Conservation (phyloP, 1,139 yeast genomes). For the Arxiozyma bovina region DNA sequence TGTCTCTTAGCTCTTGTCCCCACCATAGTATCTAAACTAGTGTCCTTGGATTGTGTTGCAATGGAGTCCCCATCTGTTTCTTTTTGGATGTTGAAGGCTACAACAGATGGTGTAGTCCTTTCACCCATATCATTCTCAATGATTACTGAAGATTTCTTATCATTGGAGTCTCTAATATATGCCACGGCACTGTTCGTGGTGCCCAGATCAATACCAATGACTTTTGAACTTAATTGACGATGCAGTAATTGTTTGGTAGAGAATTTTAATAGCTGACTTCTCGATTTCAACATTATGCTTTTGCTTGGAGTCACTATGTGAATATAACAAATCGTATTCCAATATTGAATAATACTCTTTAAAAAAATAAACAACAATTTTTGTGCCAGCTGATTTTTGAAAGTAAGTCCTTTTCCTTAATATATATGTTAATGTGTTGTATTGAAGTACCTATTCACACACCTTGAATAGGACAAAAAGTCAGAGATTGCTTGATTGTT, state of each 20-base stretch:
- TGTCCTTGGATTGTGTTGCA: slow-evolving; percentile 37
- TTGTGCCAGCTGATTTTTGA: too few species aligned
- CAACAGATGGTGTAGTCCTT: slow-evolving; percentile 66
- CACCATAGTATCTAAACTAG: slow-evolving; percentile 37
- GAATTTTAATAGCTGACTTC: not conserved
- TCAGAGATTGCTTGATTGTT: too few species aligned
- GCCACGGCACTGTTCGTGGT: slow-evolving; percentile 82
- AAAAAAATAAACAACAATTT: too few species aligned
- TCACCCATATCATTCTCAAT: slow-evolving; percentile 62
- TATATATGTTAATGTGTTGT: too few species aligned
- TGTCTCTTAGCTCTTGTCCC: slow-evolving; percentile 64
- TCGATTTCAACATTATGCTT: not conserved
- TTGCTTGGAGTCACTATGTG: not conserved
- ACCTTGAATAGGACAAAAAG: too few species aligned
- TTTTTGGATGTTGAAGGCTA: slow-evolving; percentile 39
- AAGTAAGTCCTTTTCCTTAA: too few species aligned
- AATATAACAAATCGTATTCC: too few species aligned
- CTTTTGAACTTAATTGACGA: slow-evolving; percentile 25
- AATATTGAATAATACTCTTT: too few species aligned
- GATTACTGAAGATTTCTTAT: slow-evolving; percentile 44
- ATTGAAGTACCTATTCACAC: too few species aligned
- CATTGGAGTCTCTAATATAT: slow-evolving; percentile 27
- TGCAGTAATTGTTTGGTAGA: slow-evolving; percentile 2
- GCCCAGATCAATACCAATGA: slow-evolving; percentile 71
- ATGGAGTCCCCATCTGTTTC: slow-evolving; percentile 30